These are phyloP conservation scores for Asclepias syriaca DNA, from an alignment of 257 asterid genomes.

Conservation along the genomic window DNA sequence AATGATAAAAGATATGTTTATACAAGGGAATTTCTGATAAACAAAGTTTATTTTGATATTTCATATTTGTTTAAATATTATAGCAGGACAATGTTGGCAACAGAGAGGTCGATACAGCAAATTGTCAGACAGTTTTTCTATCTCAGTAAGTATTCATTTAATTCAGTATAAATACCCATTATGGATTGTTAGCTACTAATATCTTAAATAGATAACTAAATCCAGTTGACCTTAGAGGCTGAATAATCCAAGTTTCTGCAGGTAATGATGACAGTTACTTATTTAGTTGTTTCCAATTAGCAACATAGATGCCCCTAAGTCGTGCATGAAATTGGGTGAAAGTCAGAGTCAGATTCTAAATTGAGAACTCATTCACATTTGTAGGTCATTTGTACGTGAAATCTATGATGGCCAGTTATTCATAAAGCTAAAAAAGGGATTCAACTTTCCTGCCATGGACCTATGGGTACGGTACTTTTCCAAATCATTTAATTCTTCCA, in stretches of 20 bases:
- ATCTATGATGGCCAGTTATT: constrained; percentile 90
- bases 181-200: not conserved
- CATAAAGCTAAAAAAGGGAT: constrained; percentile 76
- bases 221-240: not conserved
- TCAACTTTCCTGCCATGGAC: constrained; percentile 88
- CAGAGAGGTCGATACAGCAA: constrained; percentile 86
- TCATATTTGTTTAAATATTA: not conserved
- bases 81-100: constrained; percentile 59
- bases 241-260: not conserved
- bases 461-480: constrained; percentile 72
- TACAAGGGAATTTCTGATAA: not conserved
- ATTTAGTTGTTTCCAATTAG: not conserved
- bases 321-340: not conserved
- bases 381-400: constrained; percentile 86
- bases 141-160: constrained; percentile 57
- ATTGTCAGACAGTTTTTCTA: constrained; percentile 86
- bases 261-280: not conserved
- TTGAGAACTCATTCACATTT: constrained; percentile 14
- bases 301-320: no score
- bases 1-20: not conserved
- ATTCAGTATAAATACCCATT: not conserved
- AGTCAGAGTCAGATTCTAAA: not conserved
- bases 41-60: not conserved
- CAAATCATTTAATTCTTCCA: not conserved
- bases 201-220: not conserved